phyloP scores from a whole-genome alignment of 1,284 basidiomycete genomes.

The Melampsora americana region DNA sequence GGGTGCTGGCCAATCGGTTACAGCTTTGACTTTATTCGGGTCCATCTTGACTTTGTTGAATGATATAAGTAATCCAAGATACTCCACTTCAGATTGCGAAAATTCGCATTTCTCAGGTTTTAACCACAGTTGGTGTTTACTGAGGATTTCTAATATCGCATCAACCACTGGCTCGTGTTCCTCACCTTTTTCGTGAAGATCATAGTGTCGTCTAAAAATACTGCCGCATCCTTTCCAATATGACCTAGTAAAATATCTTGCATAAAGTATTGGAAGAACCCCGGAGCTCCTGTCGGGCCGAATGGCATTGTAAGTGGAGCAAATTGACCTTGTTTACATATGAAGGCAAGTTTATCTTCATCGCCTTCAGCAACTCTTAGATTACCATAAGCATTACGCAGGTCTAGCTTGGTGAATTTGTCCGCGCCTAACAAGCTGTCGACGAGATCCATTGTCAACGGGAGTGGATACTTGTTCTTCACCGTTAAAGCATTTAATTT shows the following conservation, averaged over 20 bases:
- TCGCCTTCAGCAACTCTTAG: no score
- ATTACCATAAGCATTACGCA: no score
- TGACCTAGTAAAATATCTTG: neutral
- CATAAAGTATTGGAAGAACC: neutral
- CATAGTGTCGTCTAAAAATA: neutral
- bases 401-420: no score
- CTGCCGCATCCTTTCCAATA: neutral
- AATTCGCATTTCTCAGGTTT: no score
- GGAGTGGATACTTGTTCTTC: constrained; percentile 13
- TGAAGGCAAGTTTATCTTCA: no score
- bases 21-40: constrained; percentile 55
- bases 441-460: neutral
- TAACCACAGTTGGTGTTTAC: neutral
- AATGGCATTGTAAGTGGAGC: no score
- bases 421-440: no score
- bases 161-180: no score
- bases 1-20: constrained; percentile 57
- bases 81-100: constrained; percentile 49
- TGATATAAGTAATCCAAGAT: no score
- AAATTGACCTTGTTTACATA: no score
- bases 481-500: constrained; percentile 54
- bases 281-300: no score
- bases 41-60: no score
- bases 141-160: neutral
- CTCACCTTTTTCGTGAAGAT: neutral